Conservation (phyloP, 257 asterid species). For the Nicotiana paniculata region DNA sequence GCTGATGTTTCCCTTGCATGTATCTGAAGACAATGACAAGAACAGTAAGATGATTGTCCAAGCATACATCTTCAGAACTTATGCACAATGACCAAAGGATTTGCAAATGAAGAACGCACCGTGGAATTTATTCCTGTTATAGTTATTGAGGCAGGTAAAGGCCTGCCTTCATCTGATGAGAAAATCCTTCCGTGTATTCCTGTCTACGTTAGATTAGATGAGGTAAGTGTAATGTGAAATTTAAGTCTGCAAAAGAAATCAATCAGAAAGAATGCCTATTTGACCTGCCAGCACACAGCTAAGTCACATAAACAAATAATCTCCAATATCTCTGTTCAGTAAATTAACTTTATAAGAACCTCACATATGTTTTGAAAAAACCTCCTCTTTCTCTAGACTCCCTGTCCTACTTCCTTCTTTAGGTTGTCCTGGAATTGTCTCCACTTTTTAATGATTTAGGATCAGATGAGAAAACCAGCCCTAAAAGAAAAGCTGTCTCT, state of each 20-base stretch:
- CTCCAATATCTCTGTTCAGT: not conserved
- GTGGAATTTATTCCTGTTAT: slow-evolving; percentile 39
- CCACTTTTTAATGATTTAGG: not conserved
- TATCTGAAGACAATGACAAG: slow-evolving; percentile 31
- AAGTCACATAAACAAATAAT: not conserved
- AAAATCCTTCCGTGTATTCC: slow-evolving; percentile 45
- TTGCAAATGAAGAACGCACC: slow-evolving; percentile 16
- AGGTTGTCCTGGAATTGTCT: not conserved
- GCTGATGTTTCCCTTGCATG: slow-evolving; percentile 47
- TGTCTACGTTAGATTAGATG: slow-evolving; percentile 20
- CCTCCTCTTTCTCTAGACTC: not conserved
- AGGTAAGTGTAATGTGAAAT: not conserved
- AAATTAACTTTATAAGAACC: not conserved
- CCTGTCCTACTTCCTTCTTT: not conserved
- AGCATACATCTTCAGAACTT: not conserved
- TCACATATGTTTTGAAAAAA: not conserved
- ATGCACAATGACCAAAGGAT: not conserved
- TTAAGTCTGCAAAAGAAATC: not conserved
- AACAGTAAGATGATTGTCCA: not conserved
- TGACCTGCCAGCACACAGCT: not conserved
- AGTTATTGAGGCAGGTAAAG: slow-evolving; percentile 37
- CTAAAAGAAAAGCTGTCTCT: not conserved
- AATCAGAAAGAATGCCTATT: not conserved
- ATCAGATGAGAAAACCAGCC: no score
- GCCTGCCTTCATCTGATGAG: slow-evolving; percentile 40